Base-by-base conservation (phyloP, 2,329 filamentous ascomycete species). In the Pezicula radicicola region DNA sequence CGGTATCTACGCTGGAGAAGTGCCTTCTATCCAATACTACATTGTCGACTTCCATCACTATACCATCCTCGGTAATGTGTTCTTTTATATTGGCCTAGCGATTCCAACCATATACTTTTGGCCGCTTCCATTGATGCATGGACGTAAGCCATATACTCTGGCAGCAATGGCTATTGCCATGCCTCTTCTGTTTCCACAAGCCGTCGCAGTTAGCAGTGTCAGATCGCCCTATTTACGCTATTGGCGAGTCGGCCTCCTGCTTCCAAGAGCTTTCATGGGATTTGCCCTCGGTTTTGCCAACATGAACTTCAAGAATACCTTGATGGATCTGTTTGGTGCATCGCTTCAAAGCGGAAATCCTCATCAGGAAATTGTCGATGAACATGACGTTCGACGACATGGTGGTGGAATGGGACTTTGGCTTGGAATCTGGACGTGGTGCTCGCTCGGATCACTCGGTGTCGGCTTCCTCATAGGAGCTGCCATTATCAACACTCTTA, bases 391-490 rank as follows among this genome's bases (percentile, higher is more conserved):
- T 16, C 80, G 88, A 50, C 77, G 88, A 39, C 86, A 91, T 62
- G 89, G 89, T 7, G 87, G 88, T 12, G 88, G 89, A 0, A 85
- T 91, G 73, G 89, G 89, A 0, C 72, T 88, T n/a, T 92, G 88
- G 89, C 75, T 91, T 9, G 86, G 87, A 1, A 76, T 88, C 50
- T 91, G 88, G 87, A 85, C 85, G 0, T 92, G 85, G 83, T 89
- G 86, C 64, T 88, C 82, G 68, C 83, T 89, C 60, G 86, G 84
- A 6, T 89, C 87, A 19, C 75, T 91, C 19, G 81, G 83, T 0
- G 64, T 90, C 36, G 88, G 89, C 0, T 92, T 91, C 63, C 71
- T 88, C 52, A 73, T 89, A 37, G 89, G 89, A 3, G 87, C 87
- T 10, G 71, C 77, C 36, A 80, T 91, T 59, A 89, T 91, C 60